phyloP scores from a whole-genome alignment of 768 basidiomycete species.

The Chiua virens region DNA sequence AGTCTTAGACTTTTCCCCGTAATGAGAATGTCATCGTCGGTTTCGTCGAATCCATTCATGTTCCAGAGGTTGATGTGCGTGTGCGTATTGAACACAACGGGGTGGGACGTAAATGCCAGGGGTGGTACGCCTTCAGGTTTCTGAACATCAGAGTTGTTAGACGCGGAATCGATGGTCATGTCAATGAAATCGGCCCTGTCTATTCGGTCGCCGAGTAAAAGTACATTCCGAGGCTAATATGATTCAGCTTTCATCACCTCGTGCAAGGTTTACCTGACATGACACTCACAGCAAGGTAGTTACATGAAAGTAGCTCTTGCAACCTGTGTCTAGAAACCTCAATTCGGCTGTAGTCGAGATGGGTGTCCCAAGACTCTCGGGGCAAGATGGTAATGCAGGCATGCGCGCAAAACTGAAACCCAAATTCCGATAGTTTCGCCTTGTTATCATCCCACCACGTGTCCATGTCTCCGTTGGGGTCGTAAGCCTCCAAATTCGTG shows the following conservation, averaged over 20 bases:
- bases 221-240: conserved; percentile 18
- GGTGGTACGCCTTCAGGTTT: background rate
- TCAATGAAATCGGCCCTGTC: conserved; percentile 15
- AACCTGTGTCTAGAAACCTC: conserved; percentile 12
- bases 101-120: conserved; percentile 1
- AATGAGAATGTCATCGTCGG: conserved; percentile 7
- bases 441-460: conserved; percentile 38
- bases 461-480: conserved; percentile 27
- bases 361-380: background rate
- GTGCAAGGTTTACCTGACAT: background rate
- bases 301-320: conserved; percentile 4
- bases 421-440: conserved; percentile 21
- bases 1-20: conserved; percentile 15
- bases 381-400: conserved; percentile 37
- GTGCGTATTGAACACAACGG: conserved; percentile 4
- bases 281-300: conserved; percentile 14
- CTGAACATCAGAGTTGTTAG: background rate
- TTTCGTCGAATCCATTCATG: conserved; percentile 12
- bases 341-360: conserved; percentile 5
- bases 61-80: conserved; percentile 21
- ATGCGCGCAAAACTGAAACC: conserved; percentile 34
- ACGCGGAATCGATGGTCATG: background rate
- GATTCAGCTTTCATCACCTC: background rate
- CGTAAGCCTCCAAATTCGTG: conserved; percentile 28
- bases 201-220: conserved; percentile 16